Base-by-base conservation (phyloP, 352 stramenopile genomes). In the Globisporangium polare region DNA sequence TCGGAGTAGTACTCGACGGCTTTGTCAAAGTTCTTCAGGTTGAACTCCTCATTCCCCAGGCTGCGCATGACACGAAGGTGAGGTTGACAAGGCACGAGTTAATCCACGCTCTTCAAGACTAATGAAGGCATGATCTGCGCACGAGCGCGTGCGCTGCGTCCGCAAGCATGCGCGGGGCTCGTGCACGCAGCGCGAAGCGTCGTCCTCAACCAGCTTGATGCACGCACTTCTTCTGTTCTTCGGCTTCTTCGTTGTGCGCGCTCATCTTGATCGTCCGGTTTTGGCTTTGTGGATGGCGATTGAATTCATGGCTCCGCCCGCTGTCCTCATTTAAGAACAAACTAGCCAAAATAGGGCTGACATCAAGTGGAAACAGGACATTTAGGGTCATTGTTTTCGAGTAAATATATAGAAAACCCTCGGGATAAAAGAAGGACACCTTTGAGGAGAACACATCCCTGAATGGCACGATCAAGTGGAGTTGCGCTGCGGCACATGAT, bases 41-140 rank as follows among this genome's bases (percentile, higher is more conserved):
- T 94, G 68, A 94, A 94, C 67, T 94, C 85, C 46, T 92, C 82
- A 62, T 94, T 94, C 26, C 85, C 85, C 31, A 94, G 73, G 22
- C 78, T 90, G 50, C 22, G n/a, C 9, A 51, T 51, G 22, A n/a
- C 22, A 51, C 20, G 13, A 15, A n/a, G 26, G 18, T 5, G 15
- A 5, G 10, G 43, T 24, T 27, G 20, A 10, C 22, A 13, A 47
- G 41, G 24, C 10, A 7, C 41, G n/a, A 29, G 35, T 41, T 41
- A 41, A 10, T 3, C 13, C 35, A 10, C 35, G 35, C 35, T 41
- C 35, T 18, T 2, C 0, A 13, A 62, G 43, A 53, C 27, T 13
- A 26, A 61, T 24, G 20, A 31, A 62, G 13, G 39, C 7, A 20
- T 35, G 5, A 41, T 41, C 9, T 52, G 45, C 15, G 4, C 5